Evolutionary conservation across 2,329 filamentous ascomycete species (phyloP).

Genomic region (Talaromyces sp.): DNA sequence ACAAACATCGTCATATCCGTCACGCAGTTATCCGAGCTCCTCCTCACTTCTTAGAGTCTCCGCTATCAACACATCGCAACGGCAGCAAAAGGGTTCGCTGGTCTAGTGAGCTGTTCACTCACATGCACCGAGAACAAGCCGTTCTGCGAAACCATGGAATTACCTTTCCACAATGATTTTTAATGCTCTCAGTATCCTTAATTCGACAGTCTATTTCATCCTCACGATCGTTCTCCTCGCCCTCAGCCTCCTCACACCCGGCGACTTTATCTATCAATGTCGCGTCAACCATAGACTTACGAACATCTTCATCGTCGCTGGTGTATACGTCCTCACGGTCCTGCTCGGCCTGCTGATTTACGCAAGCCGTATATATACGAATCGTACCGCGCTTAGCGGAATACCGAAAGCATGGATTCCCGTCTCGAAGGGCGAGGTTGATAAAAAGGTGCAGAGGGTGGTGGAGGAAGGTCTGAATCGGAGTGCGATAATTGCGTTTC

Average conservation of each 20-base stretch:
- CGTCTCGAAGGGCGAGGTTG: constrained; percentile 78
- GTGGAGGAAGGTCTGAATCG: constrained; percentile 69
- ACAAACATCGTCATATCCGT: background rate
- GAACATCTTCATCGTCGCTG: constrained; percentile 78
- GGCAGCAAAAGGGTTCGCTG: constrained; percentile 4
- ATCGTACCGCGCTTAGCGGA: constrained; percentile 69
- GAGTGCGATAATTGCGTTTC: constrained; percentile 78
- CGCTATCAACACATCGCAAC: background rate
- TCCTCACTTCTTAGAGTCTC: background rate
- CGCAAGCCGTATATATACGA: constrained; percentile 79
- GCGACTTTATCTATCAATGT: constrained; percentile 76
- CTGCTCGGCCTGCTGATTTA: constrained; percentile 73
- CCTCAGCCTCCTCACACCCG: constrained; percentile 75
- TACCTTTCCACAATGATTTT: constrained; percentile 30
- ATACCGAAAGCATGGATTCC: constrained; percentile 88
- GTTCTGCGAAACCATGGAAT: constrained; percentile 21
- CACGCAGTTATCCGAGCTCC: background rate
- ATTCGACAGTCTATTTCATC: constrained; percentile 72
- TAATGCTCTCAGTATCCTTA: constrained; percentile 71
- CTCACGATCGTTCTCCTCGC: constrained; percentile 70
- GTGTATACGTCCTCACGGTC: constrained; percentile 70
- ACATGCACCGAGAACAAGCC: constrained; percentile 15
- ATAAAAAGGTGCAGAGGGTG: constrained; percentile 69
- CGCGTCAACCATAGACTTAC: constrained; percentile 63
- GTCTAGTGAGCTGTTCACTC: constrained; percentile 16